A percentile compares a stretch with the other conserved stretches of the same genome.
Conservation (phyloP, 1,139 yeast genomes). For the Magnusiomyces clavatus region DNA sequence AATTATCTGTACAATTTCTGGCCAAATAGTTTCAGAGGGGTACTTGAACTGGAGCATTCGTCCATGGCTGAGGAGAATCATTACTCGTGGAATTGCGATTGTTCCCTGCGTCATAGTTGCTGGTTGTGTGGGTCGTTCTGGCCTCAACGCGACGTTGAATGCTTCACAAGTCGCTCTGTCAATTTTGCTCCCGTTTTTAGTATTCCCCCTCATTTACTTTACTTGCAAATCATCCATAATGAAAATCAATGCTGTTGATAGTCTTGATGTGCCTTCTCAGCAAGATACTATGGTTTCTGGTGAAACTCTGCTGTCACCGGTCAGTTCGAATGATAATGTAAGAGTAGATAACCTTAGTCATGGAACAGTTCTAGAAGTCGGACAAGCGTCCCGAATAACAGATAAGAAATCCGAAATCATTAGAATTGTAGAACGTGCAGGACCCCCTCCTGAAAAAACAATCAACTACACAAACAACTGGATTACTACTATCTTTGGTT, state of each 20-base stretch:
- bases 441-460: conserved; percentile 5
- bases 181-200: conserved; percentile 60
- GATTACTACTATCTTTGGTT: conserved; percentile 43
- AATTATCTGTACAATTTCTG: conserved; percentile 93
- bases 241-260: conserved; percentile 35
- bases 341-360: too few relatives aligned
- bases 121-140: conserved; percentile 70
- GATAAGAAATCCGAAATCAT: conserved; percentile 19
- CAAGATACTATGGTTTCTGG: too few relatives aligned
- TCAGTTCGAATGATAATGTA: neutral
- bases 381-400: too few relatives aligned
- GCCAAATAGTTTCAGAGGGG: conserved; percentile 95
- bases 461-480: conserved; percentile 42
- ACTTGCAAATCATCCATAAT: conserved; percentile 57
- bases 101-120: conserved; percentile 84
- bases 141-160: conserved; percentile 69
- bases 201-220: conserved; percentile 71
- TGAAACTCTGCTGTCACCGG: neutral
- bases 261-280: too few relatives aligned
- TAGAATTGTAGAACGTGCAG: conserved; percentile 1
- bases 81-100: conserved; percentile 80
- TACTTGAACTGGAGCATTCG: conserved; percentile 77
- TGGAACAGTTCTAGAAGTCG: too few relatives aligned
- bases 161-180: conserved; percentile 73
- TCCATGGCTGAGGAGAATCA: conserved; percentile 77